phyloP scores from a whole-genome alignment of 192 early-diverging fungal genomes.

The Rhizophlyctis rosea region DNA sequence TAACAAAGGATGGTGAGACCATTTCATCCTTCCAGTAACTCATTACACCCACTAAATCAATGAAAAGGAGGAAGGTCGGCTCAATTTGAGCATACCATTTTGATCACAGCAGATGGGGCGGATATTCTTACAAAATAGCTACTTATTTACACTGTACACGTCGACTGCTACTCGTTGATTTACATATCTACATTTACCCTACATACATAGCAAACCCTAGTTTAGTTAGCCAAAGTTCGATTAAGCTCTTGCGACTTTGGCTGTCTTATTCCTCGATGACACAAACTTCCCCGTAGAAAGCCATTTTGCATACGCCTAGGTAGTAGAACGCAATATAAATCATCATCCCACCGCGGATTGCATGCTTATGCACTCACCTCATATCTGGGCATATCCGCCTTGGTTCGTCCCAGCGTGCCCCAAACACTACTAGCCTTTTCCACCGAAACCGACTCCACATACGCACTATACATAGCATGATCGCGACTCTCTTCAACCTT shows the following conservation, averaged over 20 bases:
- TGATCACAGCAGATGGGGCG: constrained; percentile 60
- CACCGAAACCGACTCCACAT: constrained; percentile 23
- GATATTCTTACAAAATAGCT: constrained; percentile 60
- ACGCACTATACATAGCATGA: constrained; percentile 27
- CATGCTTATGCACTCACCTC: constrained; percentile 26
- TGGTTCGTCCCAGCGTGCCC: constrained; percentile 1
- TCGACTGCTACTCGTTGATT: no score
- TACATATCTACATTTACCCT: no score
- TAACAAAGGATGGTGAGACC: constrained; percentile 68
- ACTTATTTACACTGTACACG: no score
- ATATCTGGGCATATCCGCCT: constrained; percentile 28
- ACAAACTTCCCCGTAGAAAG: constrained; percentile 36
- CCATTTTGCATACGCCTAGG: constrained; percentile 42
- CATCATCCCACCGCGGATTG: neutral
- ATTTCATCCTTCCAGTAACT: neutral
- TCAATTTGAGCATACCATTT: constrained; percentile 69
- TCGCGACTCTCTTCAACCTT: constrained; percentile 28
- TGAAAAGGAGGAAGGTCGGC: constrained; percentile 63
- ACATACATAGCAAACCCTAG: no score
- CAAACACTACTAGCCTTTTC: constrained; percentile 3
- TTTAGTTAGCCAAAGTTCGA: no score
- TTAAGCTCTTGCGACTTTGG: neutral
- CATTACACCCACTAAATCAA: neutral
- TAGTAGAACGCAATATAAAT: neutral
- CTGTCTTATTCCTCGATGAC: constrained; percentile 14